Percentiles rank a stretch among this genome's conserved stretches.
Evolutionary conservation across 129 eudicot species (phyloP).

Genomic region (Flaveria trinervia): DNA sequence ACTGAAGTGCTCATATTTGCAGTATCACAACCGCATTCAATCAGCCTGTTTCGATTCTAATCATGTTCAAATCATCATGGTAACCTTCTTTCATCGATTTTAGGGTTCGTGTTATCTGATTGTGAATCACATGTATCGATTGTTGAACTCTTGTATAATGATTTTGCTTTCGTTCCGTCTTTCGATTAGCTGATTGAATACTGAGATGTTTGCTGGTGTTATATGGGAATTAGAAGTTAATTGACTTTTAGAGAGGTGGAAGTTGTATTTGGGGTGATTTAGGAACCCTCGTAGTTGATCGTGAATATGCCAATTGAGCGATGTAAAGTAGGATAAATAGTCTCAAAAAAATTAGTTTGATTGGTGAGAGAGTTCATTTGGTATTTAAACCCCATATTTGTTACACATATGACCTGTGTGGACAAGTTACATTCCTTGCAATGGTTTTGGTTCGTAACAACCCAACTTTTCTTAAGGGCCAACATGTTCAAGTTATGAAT

Average conservation of each 20-base stretch:
- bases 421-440: no score
- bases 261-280: neutral
- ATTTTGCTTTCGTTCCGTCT: neutral
- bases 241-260: neutral
- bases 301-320: neutral
- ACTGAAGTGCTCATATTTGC: neutral
- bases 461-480: no score
- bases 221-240: neutral
- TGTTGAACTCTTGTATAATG: neutral
- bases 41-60: constrained; percentile 6
- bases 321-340: no score
- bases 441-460: no score
- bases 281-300: constrained; percentile 14
- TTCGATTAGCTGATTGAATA: neutral
- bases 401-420: no score
- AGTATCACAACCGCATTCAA: constrained; percentile 6
- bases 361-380: no score
- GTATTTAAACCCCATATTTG: no score
- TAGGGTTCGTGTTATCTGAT: constrained; percentile 14
- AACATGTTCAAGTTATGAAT: no score
- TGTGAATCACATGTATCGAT: neutral
- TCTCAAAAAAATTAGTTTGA: no score
- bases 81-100: constrained; percentile 13
- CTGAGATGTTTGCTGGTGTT: neutral
- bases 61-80: constrained; percentile 39